These are phyloP conservation scores for Russula olivacea DNA, from an alignment of 768 basidiomycete genomes.

Conservation along the genomic window DNA sequence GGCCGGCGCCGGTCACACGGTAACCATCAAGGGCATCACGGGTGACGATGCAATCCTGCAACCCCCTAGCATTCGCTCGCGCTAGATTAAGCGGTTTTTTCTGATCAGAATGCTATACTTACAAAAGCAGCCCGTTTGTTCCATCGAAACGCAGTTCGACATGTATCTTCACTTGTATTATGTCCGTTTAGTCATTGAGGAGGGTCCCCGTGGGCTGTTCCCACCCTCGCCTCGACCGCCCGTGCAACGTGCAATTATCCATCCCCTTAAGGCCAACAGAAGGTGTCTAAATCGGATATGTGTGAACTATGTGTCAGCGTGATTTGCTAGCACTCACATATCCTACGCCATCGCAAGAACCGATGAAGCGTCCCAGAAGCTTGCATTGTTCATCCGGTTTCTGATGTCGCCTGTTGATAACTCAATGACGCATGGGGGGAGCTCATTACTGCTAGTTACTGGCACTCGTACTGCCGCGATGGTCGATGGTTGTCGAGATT, in stretches of 20 bases:
- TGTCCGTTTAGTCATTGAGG: not conserved
- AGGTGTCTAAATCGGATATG: not conserved
- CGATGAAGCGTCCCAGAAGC: not conserved
- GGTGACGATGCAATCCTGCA: conserved; percentile 33
- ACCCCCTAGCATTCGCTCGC: conserved; percentile 12
- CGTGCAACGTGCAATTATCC: too few relatives aligned
- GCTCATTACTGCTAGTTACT: too few relatives aligned
- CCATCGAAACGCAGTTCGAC: not conserved
- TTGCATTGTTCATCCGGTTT: not conserved
- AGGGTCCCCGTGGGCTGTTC: not conserved
- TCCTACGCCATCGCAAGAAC: not conserved
- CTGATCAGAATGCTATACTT: not conserved
- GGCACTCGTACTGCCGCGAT: not conserved
- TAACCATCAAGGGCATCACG: conserved; percentile 49
- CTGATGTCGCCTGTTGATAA: not conserved
- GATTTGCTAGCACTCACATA: not conserved
- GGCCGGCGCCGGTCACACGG: conserved; percentile 64
- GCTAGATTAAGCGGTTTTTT: not conserved
- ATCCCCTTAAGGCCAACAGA: not conserved
- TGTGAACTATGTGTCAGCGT: not conserved
- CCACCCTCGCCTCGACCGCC: not conserved
- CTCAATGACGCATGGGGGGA: not conserved
- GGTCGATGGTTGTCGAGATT: not conserved
- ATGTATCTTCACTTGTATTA: not conserved
- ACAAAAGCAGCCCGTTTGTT: not conserved